Conservation (phyloP, 116 monocot genomes). For the Posidonia oceanica region DNA sequence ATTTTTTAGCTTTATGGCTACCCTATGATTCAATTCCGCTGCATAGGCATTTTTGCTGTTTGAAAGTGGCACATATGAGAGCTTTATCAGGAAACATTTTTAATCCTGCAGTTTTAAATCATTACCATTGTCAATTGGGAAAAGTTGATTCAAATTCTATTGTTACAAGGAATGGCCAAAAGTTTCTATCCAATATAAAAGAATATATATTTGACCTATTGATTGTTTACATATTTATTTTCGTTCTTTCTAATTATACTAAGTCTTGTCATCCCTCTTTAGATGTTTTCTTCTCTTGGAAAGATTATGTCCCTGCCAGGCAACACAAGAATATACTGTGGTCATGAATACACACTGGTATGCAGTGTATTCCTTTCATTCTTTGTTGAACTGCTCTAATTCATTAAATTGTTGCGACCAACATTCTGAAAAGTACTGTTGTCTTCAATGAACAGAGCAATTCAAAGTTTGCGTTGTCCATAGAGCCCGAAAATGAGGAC, state of each 20-base stretch:
- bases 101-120: neutral
- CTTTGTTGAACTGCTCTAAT: neutral
- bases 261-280: constrained; percentile 4
- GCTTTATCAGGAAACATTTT: neutral
- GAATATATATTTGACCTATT: neutral
- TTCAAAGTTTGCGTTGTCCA: constrained; percentile 77
- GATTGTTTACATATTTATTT: constrained; percentile 2
- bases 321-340: constrained; percentile 77
- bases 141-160: neutral
- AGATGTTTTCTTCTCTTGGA: constrained; percentile 75
- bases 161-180: neutral
- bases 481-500: constrained; percentile 66
- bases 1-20: neutral
- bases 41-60: too few relatives aligned
- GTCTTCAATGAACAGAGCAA: constrained; percentile 23
- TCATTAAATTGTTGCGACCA: neutral
- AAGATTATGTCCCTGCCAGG: constrained; percentile 70
- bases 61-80: too few relatives aligned
- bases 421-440: neutral
- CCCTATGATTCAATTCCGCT: too few relatives aligned
- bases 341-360: constrained; percentile 93
- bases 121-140: neutral
- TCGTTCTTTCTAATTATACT: neutral
- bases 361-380: neutral
- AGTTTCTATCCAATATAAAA: too few relatives aligned